Evolutionary conservation across 768 basidiomycete genomes (phyloP), one percentile per base, ranked within the genome.

Genomic region (Hericium erinaceus): DNA sequence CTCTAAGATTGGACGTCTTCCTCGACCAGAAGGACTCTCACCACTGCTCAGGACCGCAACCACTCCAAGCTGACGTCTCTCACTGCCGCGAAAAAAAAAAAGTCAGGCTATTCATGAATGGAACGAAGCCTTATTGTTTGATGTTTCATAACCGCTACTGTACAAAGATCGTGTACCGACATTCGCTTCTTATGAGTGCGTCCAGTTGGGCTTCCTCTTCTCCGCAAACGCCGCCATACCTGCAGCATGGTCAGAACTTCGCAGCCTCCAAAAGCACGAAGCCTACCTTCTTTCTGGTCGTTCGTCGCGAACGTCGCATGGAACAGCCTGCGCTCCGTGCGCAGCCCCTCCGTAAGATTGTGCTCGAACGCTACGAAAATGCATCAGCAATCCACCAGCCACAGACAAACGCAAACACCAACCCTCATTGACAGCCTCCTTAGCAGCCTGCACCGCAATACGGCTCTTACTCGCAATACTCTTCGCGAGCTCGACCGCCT

Each of bases 211-310:
- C 72, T 89, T 89, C 68, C 95, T 81, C 78, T 98, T 99, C 72
- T 97, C 91, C 10, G 85, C 84, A 66, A 99, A 98, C 20, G 95
- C 95, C 22, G 77, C 69, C 95, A 98, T 99, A 18, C 95, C 95
- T 95, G 63, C 33, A 56, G 20, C n/a, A 10, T 39, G 10, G n/a
- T 61, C 39, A 64, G 63, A 24, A 51, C 8, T 48, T 39, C 13
- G n/a, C 18, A 54, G 28, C 33, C 15, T 41, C 10, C 15, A 10
- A 2, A 52, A 38, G 22, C 1, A 54, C 4, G 28, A 44, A 16
- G 72, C 87, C 59, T 64, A 87, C 92, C 94, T 74, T 95, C 94
- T 76, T 95, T 95, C 74, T 95, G 93, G 69, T 95, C 94, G 55
- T 85, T 81, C 16, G 97, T 97, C 4, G 93, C 93, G 65, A 99